A percentile compares a stretch with the other conserved stretches of the same genome.
phyloP scores from a whole-genome alignment of 768 basidiomycete species.

The Cyathus striatus region DNA sequence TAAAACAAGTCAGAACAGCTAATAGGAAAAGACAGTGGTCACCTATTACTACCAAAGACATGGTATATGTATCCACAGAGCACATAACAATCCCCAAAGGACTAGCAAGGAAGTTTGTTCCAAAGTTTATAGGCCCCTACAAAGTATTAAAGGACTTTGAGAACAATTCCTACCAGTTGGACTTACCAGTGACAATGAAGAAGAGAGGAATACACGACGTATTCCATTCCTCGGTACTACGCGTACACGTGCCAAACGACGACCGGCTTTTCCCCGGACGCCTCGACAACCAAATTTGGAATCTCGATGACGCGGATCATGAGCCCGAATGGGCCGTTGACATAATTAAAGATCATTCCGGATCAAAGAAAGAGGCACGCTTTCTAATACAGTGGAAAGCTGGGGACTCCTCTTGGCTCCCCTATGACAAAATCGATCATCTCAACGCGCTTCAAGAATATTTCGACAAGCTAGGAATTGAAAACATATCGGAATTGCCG shows the following conservation, averaged over 20 bases:
- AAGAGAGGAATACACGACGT: constrained; percentile 15
- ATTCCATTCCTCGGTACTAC: constrained; percentile 26
- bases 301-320: constrained; percentile 5
- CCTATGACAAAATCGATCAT: constrained; percentile 10
- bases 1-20: constrained; percentile 6
- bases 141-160: constrained; percentile 7
- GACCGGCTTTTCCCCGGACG: constrained; percentile 21
- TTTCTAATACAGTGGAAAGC: constrained; percentile 9
- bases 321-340: constrained; percentile 10
- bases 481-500: background rate
- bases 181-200: constrained; percentile 5
- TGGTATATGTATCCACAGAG: constrained; percentile 16
- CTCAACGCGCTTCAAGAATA: constrained; percentile 15
- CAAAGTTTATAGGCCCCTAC: constrained; percentile 17
- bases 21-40: constrained; percentile 3
- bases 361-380: background rate
- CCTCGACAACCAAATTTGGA: constrained; percentile 7
- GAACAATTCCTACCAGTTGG: constrained; percentile 2
- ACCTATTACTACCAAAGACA: constrained; percentile 11
- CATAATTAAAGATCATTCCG: constrained; percentile 3
- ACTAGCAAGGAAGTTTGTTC: constrained; percentile 27
- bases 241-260: constrained; percentile 20
- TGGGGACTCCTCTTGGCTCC: constrained; percentile 15
- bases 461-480: constrained; percentile 18
- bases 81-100: constrained; percentile 16